Evolutionary conservation across 2,329 filamentous ascomycete genomes (phyloP).

Genomic region (Colletotrichum liaoningense): DNA sequence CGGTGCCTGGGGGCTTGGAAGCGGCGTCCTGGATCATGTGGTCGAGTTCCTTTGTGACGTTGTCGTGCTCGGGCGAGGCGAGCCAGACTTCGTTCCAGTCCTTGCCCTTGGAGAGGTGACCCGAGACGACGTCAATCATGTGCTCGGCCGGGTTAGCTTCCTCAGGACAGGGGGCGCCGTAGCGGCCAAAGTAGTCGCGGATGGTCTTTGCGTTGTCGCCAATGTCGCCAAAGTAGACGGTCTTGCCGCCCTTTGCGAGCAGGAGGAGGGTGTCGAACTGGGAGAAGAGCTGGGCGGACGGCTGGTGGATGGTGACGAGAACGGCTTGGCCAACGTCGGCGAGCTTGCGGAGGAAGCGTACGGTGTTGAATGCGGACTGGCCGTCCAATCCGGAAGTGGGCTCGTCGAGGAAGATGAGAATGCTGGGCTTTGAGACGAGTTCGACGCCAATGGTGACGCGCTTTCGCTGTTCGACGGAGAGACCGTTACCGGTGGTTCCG

Average conservation of each 20-base stretch:
- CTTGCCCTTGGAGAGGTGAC: constrained; percentile 55
- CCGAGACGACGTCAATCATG: constrained; percentile 74
- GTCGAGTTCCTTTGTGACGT: constrained; percentile 71
- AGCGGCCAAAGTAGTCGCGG: constrained; percentile 72
- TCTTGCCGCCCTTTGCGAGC: constrained; percentile 73
- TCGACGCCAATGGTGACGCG: constrained; percentile 71
- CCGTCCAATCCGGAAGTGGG: constrained; percentile 76
- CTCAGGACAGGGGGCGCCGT: constrained; percentile 71
- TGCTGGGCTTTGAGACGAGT: constrained; percentile 69
- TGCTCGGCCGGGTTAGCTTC: constrained; percentile 80
- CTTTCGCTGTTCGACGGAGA: constrained; percentile 66
- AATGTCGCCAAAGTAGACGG: constrained; percentile 76
- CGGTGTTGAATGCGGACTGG: constrained; percentile 73
- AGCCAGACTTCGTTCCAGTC: constrained; percentile 80
- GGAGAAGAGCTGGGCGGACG: constrained; percentile 73
- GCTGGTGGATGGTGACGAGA: constrained; percentile 78
- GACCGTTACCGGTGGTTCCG: constrained; percentile 60
- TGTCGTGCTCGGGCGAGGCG: constrained; percentile 68
- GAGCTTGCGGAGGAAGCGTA: constrained; percentile 74
- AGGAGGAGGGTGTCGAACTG: constrained; percentile 75
- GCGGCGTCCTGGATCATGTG: constrained; percentile 68
- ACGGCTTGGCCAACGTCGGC: constrained; percentile 75
- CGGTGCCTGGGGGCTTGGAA: constrained; percentile 51
- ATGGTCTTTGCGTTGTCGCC: constrained; percentile 66
- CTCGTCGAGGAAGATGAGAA: constrained; percentile 71